These are phyloP conservation scores for Monosporascus sp. DNA, from an alignment of 2,329 filamentous ascomycete genomes.

Conservation along the genomic window DNA sequence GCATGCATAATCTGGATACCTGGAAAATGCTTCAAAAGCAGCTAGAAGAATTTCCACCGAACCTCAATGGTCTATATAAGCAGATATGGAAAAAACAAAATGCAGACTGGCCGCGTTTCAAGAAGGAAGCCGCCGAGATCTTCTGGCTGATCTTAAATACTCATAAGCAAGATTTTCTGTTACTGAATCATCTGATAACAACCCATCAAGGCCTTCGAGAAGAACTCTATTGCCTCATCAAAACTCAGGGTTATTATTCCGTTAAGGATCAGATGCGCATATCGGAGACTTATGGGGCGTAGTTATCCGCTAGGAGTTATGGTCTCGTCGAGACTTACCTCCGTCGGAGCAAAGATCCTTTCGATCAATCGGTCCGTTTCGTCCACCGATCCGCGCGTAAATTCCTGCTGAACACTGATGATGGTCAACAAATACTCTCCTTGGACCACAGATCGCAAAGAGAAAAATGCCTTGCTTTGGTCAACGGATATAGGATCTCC, in stretches of 20 bases:
- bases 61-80: slow-evolving; percentile 7
- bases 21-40: slow-evolving; percentile 1
- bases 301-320: slow-evolving; percentile 2
- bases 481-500: no score
- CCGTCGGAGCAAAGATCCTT: fast-evolving
- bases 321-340: background rate
- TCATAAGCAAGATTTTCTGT: no score
- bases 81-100: slow-evolving; percentile 12
- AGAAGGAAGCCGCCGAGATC: slow-evolving; percentile 4
- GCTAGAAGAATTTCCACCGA: slow-evolving; percentile 2
- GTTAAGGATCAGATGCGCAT: no score
- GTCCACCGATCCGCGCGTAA: slow-evolving; percentile 7
- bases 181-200: no score
- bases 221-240: no score
- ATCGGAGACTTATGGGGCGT: background rate
- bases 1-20: slow-evolving; percentile 6
- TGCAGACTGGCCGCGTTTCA: slow-evolving; percentile 4
- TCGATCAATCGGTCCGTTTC: background rate
- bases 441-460: no score
- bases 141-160: background rate
- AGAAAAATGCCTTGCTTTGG: no score
- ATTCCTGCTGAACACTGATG: slow-evolving; percentile 4
- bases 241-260: no score
- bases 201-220: no score
- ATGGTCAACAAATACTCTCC: slow-evolving; percentile 1